Conservation (phyloP, 768 basidiomycete species). For the Mycena latifolia region DNA sequence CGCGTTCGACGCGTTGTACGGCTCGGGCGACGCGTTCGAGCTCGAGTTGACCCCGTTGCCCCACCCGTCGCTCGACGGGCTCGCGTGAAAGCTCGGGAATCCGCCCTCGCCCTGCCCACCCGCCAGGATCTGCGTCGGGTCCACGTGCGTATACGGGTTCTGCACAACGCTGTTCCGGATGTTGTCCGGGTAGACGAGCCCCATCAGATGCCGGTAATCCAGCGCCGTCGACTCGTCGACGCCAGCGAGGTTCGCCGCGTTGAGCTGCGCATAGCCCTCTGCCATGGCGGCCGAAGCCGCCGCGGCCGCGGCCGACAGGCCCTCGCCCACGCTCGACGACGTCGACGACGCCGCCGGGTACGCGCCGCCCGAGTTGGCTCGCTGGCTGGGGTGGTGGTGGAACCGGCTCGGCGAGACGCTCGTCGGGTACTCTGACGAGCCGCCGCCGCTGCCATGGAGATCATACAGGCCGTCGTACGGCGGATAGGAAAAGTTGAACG, state of each 20-base stretch:
- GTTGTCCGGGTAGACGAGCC: conserved; percentile 70
- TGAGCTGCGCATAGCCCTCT: conserved; percentile 79
- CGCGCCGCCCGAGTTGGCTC: no score
- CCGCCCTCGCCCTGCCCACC: conserved; percentile 49
- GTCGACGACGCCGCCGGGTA: conserved; percentile 47
- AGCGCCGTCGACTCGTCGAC: conserved; percentile 69
- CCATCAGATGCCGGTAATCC: conserved; percentile 77
- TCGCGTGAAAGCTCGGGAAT: conserved; percentile 72
- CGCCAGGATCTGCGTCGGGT: conserved; percentile 88
- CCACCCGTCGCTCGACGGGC: conserved; percentile 89
- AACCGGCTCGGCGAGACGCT: conserved; percentile 30
- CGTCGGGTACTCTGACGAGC: conserved; percentile 43
- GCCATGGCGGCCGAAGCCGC: conserved; percentile 78
- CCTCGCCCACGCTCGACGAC: conserved; percentile 50
- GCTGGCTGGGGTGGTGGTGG: conserved; percentile 27
- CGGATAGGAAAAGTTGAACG: conserved; percentile 82
- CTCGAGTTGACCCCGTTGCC: conserved; percentile 76
- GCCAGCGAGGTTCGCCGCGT: conserved; percentile 62
- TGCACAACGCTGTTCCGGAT: conserved; percentile 57
- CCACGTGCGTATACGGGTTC: conserved; percentile 80
- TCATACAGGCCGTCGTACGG: conserved; percentile 76
- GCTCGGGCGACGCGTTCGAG: conserved; percentile 81
- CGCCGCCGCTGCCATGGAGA: conserved; percentile 45
- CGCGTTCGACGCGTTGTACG: conserved; percentile 75
- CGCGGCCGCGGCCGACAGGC: conserved; percentile 73